A percentile compares a stretch with the other conserved stretches of the same genome.
phyloP scores from a whole-genome alignment of 495 filamentous ascomycete genomes.

The Penicillium bovifimosum region DNA sequence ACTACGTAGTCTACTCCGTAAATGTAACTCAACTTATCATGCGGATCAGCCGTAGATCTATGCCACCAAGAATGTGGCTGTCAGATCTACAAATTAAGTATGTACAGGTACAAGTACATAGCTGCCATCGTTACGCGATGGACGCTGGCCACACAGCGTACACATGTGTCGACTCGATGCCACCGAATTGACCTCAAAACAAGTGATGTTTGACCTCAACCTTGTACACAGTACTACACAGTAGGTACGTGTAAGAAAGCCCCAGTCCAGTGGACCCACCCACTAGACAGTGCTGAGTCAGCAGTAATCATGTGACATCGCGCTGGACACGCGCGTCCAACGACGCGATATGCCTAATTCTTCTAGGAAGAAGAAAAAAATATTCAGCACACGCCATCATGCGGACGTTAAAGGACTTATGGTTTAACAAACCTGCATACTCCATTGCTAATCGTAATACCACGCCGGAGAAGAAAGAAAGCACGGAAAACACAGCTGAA shows the following conservation, averaged over 20 bases:
- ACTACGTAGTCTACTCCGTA: no score
- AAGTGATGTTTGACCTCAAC: no score
- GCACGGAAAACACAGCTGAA: background rate
- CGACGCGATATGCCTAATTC: constrained; percentile 18
- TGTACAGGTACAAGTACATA: no score
- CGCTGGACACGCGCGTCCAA: constrained; percentile 6
- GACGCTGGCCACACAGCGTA: no score
- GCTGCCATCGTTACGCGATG: no score
- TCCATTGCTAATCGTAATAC: background rate
- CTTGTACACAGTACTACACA: no score
- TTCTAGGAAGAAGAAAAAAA: background rate
- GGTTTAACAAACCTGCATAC: constrained; percentile 34
- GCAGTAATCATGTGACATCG: constrained; percentile 20
- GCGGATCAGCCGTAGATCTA: constrained; percentile 2
- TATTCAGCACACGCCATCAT: constrained; percentile 17
- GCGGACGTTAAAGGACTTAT: constrained; percentile 31
- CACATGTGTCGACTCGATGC: no score
- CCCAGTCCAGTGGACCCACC: no score
- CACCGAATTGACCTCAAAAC: no score
- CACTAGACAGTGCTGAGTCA: background rate
- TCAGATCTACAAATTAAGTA: background rate
- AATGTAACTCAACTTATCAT: background rate
- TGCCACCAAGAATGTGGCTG: constrained; percentile 1
- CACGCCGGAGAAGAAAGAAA: constrained; percentile 7
- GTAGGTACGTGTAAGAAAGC: no score